Evolutionary conservation across 2,329 filamentous ascomycete genomes (phyloP).

Genomic region (Penicillium polonicum): DNA sequence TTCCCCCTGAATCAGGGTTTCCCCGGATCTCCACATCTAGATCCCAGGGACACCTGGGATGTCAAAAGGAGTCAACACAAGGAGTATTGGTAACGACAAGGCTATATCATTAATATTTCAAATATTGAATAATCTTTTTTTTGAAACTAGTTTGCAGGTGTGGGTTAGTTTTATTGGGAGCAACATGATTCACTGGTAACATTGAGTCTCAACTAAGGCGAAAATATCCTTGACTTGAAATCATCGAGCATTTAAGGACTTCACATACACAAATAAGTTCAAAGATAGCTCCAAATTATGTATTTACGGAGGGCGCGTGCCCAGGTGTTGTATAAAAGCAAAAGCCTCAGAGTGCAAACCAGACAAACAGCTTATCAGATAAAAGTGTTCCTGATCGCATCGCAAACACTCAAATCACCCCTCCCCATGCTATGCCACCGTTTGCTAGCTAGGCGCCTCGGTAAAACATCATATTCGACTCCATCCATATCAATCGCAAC

Average conservation of each 20-base stretch:
- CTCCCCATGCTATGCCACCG: constrained; percentile 21
- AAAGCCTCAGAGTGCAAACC: constrained; percentile 16
- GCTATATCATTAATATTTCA: neutral
- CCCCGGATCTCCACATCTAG: constrained; percentile 1
- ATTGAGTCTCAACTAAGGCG: neutral
- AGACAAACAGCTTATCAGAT: constrained; percentile 26
- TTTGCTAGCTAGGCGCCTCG: constrained; percentile 9
- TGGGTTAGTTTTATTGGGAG: neutral
- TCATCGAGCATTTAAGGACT: neutral
- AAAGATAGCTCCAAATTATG: neutral
- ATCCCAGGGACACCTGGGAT: neutral
- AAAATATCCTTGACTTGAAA: neutral
- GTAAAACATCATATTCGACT: neutral
- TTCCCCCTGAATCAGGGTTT: constrained; percentile 4
- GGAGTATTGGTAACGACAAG: neutral
- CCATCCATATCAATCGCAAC: constrained; percentile 10
- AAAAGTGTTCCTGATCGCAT: constrained; percentile 17
- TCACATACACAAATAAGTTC: neutral
- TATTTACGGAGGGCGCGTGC: neutral
- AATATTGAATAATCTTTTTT: neutral
- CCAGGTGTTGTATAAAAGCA: neutral
- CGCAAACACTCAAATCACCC: constrained; percentile 9
- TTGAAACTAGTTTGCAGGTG: neutral
- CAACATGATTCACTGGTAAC: neutral
- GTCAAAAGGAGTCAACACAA: neutral